Evolutionary conservation across 192 early-diverging fungal genomes (phyloP), one percentile per base, ranked within the genome.

Genomic region (Gigaspora rosea): DNA sequence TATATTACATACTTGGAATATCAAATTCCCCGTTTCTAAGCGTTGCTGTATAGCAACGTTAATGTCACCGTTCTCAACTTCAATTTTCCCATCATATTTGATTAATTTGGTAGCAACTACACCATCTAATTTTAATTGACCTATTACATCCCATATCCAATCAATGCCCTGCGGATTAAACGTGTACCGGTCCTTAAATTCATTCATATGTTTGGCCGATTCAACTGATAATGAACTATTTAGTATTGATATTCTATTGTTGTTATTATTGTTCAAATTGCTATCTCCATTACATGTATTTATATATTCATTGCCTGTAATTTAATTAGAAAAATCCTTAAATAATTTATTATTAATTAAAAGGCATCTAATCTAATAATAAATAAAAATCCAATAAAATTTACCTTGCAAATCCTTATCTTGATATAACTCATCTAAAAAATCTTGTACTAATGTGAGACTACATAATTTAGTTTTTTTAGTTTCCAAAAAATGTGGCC

Each of bases 1-100:
- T 63, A 32, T 46, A 77, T 46, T 41, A 66, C 13, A 36, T 79
- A 81, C 82, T 61, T 83, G 75, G 32, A 58, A 66, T 58, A 89
- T 68, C 4, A 89, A 62, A 47, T 83, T 82, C 9, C 88, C 88
- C 7, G 82, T 81, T 18, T 85, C 81, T 16, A 87, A 75, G 3
- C 84, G 77, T 49, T 87, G 86, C 27, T 82, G 71, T 61, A 86
- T 82, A 18, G 84, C 82, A 27, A 84, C 78, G 0, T 64, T 67
- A 8, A 82, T 47, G 59, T 79, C 78, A 58, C 64, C 49, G 5
- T 71, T 47, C 33, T 64, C 51, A 9, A 58, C 65, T 8, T 51
- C 71, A 6, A 41, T 58, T 48, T 71, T 77, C 20, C 77, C 52
- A 54, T 69, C 49, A 10, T 75, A 71, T 13, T 79, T 76, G 27